Base-by-base conservation (phyloP, 2,329 filamentous ascomycete genomes). In the Cadophora sp. region DNA sequence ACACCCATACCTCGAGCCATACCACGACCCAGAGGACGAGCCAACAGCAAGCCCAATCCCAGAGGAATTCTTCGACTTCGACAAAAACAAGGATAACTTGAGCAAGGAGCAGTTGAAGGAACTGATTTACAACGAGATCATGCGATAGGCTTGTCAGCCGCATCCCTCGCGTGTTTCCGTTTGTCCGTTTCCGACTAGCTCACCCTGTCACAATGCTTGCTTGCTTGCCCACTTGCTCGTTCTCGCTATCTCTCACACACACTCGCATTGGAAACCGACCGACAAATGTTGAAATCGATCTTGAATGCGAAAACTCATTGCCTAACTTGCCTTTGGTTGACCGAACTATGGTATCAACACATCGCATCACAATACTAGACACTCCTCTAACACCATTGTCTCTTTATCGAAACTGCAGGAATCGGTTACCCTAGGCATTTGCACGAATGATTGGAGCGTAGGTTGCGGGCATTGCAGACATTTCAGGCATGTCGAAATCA, bases 51-150 rank as follows among this genome's bases (percentile, higher is more conserved):
- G 94, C 53, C 94, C 96, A 26, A 99, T 99, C 77, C 96, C 96
- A 26, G 95, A 98, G 80, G 95, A 97, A 80, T 99, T 99, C 86
- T 99, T 99, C 80, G 96, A 99, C 82, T 99, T 99, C 81, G 96
- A 99, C 83, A 97, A 97, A 87, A 97, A 98, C 86, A 99, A 99
- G 89, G 96, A 99, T 81, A 96, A 91, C 77, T 83, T 99, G 78
- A 97, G 92, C 85, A 99, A 99, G 84, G 96, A 99, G 83, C 94
- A 99, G 83, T 83, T 99, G 80, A 98, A 98, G 86, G 87, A 96
- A 78, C 86, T 99, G 79, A 99, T 99, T 81, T 99, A 95, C 83
- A 90, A 97, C 80, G 96, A 99, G 84, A 98, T 98, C 77, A 98
- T 79, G 77, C 69, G 77, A 73, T 79, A 78, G 26, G 27, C 22